phyloP scores from a whole-genome alignment of 441 rosid species.

The Gossypium aridum region DNA sequence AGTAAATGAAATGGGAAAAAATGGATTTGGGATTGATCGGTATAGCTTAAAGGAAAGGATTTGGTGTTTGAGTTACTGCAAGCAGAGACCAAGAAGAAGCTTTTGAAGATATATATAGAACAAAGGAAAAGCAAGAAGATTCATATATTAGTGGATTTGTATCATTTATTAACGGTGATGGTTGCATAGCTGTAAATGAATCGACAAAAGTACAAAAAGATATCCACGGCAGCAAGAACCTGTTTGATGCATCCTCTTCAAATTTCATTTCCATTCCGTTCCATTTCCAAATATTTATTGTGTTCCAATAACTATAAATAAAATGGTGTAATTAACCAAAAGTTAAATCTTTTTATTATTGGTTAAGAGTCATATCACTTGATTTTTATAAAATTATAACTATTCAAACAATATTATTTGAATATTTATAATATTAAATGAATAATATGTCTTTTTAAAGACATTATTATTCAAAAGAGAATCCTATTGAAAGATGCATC shows the following conservation, averaged over 20 bases:
- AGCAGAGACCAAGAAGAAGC: constrained; percentile 14
- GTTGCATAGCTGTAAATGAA: not conserved
- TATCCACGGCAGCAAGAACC: not conserved
- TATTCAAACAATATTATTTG: too few species aligned
- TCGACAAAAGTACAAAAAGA: constrained; percentile 6
- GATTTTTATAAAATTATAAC: too few species aligned
- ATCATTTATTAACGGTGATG: not conserved
- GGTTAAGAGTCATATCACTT: too few species aligned
- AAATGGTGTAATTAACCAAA: too few species aligned
- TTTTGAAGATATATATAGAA: constrained; percentile 13
- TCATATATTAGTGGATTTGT: not conserved
- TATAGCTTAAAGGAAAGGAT: not conserved
- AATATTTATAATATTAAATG: too few species aligned
- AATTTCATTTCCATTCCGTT: not conserved
- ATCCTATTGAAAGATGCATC: too few species aligned
- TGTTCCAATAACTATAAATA: too few species aligned
- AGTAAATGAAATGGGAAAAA: too few species aligned
- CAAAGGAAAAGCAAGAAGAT: not conserved
- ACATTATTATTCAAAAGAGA: too few species aligned
- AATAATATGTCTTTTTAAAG: too few species aligned
- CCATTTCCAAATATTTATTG: too few species aligned
- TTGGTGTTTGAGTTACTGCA: not conserved
- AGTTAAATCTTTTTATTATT: too few species aligned
- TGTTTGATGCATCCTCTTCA: not conserved
- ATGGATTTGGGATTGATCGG: not conserved